Percentiles rank a stretch among this genome's conserved stretches.
phyloP scores from a whole-genome alignment of 345 rosid species.

The Salix purpurea region DNA sequence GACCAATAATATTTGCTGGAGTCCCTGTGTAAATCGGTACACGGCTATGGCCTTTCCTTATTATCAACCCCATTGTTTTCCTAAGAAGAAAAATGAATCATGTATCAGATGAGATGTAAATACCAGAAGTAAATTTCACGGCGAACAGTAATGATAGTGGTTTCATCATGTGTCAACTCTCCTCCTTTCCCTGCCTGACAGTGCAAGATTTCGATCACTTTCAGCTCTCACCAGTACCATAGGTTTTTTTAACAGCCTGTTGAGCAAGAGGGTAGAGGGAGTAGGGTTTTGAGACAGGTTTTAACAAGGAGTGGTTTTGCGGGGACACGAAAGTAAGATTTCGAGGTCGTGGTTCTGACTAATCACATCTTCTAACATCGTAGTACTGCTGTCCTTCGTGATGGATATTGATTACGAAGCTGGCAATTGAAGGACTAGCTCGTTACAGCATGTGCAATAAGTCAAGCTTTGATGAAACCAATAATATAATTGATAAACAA shows the following conservation, averaged over 20 bases:
- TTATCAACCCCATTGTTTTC: conserved; percentile 52
- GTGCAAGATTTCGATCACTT: not conserved
- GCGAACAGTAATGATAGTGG: conserved; percentile 57
- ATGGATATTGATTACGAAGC: too few relatives aligned
- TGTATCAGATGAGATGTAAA: not conserved
- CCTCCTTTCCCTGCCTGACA: conserved; percentile 88
- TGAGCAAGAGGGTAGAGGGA: too few relatives aligned
- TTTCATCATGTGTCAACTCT: conserved; percentile 75
- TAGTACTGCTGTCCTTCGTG: too few relatives aligned
- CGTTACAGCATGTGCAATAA: too few relatives aligned
- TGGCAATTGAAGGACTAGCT: too few relatives aligned
- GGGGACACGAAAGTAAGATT: too few relatives aligned
- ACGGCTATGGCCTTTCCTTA: conserved; percentile 72
- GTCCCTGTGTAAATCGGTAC: conserved; percentile 53
- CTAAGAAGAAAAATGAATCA: conserved; percentile 14
- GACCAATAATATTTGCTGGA: conserved; percentile 49
- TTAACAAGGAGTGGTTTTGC: too few relatives aligned
- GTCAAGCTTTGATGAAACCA: too few relatives aligned
- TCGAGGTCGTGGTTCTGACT: too few relatives aligned
- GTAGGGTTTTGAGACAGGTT: too few relatives aligned
- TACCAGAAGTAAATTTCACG: not conserved
- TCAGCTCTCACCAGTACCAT: not conserved
- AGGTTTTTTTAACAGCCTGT: not conserved
- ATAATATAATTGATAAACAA: too few relatives aligned
- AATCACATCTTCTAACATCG: too few relatives aligned